Evolutionary conservation across 345 rosid genomes (phyloP), one percentile per base, ranked within the genome.

Genomic region (Viola odorata): DNA sequence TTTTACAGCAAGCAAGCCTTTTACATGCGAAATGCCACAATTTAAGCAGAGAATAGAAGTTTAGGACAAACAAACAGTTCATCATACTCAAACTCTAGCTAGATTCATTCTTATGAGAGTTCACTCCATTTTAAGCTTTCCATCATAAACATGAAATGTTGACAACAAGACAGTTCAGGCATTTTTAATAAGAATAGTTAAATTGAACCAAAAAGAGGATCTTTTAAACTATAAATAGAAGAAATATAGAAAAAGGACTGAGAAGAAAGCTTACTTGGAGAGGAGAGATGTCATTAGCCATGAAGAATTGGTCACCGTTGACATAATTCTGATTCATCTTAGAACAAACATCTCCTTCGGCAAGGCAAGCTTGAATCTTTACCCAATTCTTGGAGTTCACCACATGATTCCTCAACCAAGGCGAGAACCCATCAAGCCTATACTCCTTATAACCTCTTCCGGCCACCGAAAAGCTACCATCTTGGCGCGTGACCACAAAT

Each of bases 261-360:
- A n/a, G n/a, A 2, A 32, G 9, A 17, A 48, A 39, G 64, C 77
- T 69, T 68, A 56, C 95, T 95, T 91, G 96, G 63, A 91, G 81
- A 61, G 98, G 96, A 39, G 92, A 82, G 79, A 89, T 58, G 50
- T 51, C 2, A 23, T 23, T 78, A 50, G 84, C 75, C 12, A 69
- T 61, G 55, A 76, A 87, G 80, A 85, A 89, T 69, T 91, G 98
- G 65, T 89, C 95, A 15, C 88, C 84, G 4, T 86, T 73, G 44
- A 81, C 40, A 48, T 77, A 91, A 5, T 74, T 50, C 67, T 72
- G 92, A 13, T 38, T 65, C 59, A 91, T 57, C 74, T 79, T 84
- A 53, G 95, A 63, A 69, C 96, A 91, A 59, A 77, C 81, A 39
- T 85, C 71, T 0, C 85, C 77, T 15, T 82, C 95, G 45, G 80